Evolutionary conservation across 2,329 filamentous ascomycete species (phyloP), one percentile per base, ranked within the genome.

Genomic region (Aspergillus sp.): DNA sequence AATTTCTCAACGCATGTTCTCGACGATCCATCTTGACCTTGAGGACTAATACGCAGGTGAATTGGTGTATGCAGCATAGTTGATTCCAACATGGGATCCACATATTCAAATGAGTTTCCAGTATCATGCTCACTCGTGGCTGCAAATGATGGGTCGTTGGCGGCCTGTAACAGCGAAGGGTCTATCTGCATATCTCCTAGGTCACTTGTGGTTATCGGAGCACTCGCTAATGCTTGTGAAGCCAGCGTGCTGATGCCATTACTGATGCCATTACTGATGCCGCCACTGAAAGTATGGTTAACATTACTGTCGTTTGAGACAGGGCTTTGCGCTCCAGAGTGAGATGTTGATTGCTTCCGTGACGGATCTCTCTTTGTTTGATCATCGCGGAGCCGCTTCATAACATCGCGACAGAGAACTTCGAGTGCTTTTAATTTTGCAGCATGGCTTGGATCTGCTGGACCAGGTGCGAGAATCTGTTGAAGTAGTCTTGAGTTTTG

Each of bases 381-480:
- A 53, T 87, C 83, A 57, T 88, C 84, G 32, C 84, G 79, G 46
- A 86, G 75, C 43, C 88, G 77, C 68, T 90, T 90, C 77, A 88
- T 84, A 15, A 88, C 84, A 66, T 91, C 87, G 45, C 83, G 78
- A 45, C 85, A 85, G 3, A 93, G 69, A 0, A 86, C 74, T 52
- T 90, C 85, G 42, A 90, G 65, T 1, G 85, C 85, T 54, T 80
- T 83, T 30, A 80, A 62, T 62, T 83, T 86, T 41, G 73, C 67
- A 19, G 68, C 60, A 47, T 81, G 74, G 19, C 76, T 70, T 2
- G 78, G 74, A 52, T 84, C 79, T 1, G 72, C 65, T 12, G 74
- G 69, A 3, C 73, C 75, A 0, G 72, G 68, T 0, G 73, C 71
- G 7, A 88, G 68, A 7, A 82, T 76, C 6, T 65, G 70, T 49